These are phyloP conservation scores for Lasiosphaeria miniovina DNA, from an alignment of 495 filamentous ascomycete genomes.

Conservation along the genomic window DNA sequence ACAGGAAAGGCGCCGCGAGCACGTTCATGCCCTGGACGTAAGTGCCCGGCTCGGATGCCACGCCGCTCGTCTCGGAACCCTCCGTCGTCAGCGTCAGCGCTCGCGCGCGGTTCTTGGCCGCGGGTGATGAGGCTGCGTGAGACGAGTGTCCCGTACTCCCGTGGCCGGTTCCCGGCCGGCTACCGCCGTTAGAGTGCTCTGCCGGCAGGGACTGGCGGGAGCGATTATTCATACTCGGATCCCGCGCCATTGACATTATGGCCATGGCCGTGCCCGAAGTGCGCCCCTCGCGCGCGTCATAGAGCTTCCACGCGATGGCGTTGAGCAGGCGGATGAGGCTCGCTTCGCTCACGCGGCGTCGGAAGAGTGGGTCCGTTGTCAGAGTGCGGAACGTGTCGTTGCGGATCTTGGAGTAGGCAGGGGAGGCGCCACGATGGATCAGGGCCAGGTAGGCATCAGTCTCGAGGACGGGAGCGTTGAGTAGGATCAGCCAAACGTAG, in stretches of 20 bases:
- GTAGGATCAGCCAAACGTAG: constrained; percentile 91
- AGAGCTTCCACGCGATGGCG: constrained; percentile 88
- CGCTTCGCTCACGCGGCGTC: constrained; percentile 89
- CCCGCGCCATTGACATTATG: constrained; percentile 11
- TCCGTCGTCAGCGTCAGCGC: constrained; percentile 57
- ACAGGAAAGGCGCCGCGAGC: constrained; percentile 95
- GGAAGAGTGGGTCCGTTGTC: constrained; percentile 92
- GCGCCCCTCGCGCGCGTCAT: constrained; percentile 64
- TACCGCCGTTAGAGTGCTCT: constrained; percentile 18
- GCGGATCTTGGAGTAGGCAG: constrained; percentile 93
- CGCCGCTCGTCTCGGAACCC: constrained; percentile 48
- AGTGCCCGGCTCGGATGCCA: constrained; percentile 61
- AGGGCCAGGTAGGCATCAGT: constrained; percentile 87
- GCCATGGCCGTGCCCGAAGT: too few species aligned
- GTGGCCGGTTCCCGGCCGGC: constrained; percentile 30
- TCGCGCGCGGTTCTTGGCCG: constrained; percentile 48
- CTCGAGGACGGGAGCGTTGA: constrained; percentile 75
- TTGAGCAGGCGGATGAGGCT: constrained; percentile 95
- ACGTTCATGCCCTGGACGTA: constrained; percentile 99
- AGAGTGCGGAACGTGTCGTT: constrained; percentile 97
- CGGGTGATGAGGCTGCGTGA: constrained; percentile 43
- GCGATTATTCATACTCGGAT: constrained; percentile 22
- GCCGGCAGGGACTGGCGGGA: constrained; percentile 35
- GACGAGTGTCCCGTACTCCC: constrained; percentile 33
- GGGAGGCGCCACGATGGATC: constrained; percentile 88